Conservation (phyloP, 2,329 filamentous ascomycete genomes). For the Fusarium abutilonis region DNA sequence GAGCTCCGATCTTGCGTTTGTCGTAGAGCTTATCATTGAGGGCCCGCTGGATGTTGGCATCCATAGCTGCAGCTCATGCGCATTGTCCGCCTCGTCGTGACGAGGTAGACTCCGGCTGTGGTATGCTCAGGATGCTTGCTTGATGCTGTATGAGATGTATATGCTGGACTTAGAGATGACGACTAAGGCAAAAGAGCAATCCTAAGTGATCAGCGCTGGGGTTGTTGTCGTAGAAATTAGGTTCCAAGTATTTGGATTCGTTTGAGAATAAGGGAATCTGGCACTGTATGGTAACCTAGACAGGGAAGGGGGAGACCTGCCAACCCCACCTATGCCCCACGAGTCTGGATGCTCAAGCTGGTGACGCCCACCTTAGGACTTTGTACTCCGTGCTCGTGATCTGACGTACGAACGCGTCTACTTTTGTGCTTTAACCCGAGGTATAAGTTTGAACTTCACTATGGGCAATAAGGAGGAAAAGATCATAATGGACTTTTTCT, state of each 20-base stretch:
- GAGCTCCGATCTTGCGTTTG: conserved; percentile 93
- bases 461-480: no score
- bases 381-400: conserved; percentile 37
- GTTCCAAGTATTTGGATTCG: conserved; percentile 32
- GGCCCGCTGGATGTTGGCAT: conserved; percentile 86
- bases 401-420: conserved; percentile 27
- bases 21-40: conserved; percentile 99
- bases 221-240: conserved; percentile 31
- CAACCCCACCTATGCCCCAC: conserved; percentile 33
- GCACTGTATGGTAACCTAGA: conserved; percentile 31
- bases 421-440: conserved; percentile 7
- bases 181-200: conserved; percentile 1
- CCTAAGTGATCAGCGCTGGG: conserved; percentile 2
- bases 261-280: conserved; percentile 31
- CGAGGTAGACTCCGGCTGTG: conserved; percentile 2
- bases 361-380: conserved; percentile 18
- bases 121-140: neutral
- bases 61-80: conserved; percentile 67
- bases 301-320: conserved; percentile 29
- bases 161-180: conserved; percentile 1
- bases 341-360: conserved; percentile 14
- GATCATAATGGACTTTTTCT: no score
- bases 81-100: conserved; percentile 38
- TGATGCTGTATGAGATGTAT: neutral
- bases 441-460: neutral